Base-by-base conservation (phyloP, 2,329 filamentous ascomycete genomes). In the Trichoderma polysporum region DNA sequence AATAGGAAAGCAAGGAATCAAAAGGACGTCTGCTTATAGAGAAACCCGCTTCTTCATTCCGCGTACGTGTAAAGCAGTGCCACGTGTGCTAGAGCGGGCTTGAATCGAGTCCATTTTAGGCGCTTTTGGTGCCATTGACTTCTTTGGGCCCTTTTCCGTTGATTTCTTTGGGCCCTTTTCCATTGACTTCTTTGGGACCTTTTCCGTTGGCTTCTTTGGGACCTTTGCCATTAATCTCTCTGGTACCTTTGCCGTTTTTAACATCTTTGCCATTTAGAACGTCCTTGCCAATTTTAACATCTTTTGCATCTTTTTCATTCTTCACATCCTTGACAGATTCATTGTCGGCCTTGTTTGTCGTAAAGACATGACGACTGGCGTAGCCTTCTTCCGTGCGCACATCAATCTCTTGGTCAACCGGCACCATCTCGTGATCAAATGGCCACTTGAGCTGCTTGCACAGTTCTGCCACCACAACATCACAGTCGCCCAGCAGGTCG, bases 401-500 rank as follows among this genome's bases (percentile, higher is more conserved):
- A 27, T 87, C 80, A 19, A 93, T 82, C 66, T 82, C 79, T 77
- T 92, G 88, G 37, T 85, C 82, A 9, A 84, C 78, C n/a, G 90
- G 88, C 67, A 95, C 86, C 92, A 97, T 97, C 70, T 92, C 89
- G 74, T 97, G 93, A 52, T 86, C 76, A 62, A 97, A 79, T 7
- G 88, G 82, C 95, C 95, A 98, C 3, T 90, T 91, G 1, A 92
- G 89, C 13, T 92, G 87, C 52, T 89, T 86, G 75, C 92, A 94
- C 61, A 99, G 85, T 80, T 98, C 94, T 0, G 90, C 86, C 15
- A 98, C 91, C 9, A 98, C 89, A 47, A 93, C 86, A 75, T 99
- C 95, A 79, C 94, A 97, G 76, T 97, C 93, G 39, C 95, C 95
- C n/a, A 98, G 84, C 65, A 99, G 85, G 76, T 97, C 94, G 71